A percentile compares a stretch with the other conserved stretches of the same genome.
These are phyloP conservation scores for Taphrina deformans DNA, from an alignment of 1,139 yeast species.

Conservation along the genomic window DNA sequence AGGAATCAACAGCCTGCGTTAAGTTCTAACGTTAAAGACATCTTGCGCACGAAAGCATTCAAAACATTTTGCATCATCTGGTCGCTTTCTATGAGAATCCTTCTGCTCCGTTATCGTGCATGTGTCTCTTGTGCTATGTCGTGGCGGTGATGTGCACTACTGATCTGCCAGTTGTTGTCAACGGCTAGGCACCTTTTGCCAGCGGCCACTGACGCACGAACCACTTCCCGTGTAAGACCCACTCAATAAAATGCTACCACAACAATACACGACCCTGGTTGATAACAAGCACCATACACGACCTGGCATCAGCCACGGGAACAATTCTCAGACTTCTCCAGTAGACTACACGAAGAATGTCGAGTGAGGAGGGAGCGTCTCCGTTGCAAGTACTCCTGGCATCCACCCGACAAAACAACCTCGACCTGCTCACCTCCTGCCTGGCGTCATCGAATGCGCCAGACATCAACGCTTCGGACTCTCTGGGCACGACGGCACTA, in stretches of 20 bases:
- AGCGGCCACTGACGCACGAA: constrained; percentile 6
- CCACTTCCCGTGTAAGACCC: background rate
- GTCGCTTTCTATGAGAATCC: too few species aligned
- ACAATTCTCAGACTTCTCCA: too few species aligned
- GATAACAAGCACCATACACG: too few species aligned
- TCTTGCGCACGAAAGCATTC: constrained; percentile 17
- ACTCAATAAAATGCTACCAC: background rate
- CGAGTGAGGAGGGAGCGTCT: constrained; percentile 26
- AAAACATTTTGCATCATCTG: too few species aligned
- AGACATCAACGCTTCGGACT: constrained; percentile 70
- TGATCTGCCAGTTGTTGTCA: too few species aligned
- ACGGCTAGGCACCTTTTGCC: too few species aligned
- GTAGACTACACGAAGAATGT: too few species aligned
- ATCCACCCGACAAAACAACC: constrained; percentile 27
- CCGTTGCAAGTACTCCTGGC: constrained; percentile 21
- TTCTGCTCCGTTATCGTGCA: too few species aligned
- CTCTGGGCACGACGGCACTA: constrained; percentile 77
- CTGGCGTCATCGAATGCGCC: constrained; percentile 50
- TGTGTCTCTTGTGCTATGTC: background rate
- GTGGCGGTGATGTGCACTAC: too few species aligned
- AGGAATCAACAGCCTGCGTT: constrained; percentile 7
- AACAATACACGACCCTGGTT: background rate
- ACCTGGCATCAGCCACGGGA: too few species aligned
- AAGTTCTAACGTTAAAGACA: background rate
- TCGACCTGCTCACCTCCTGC: constrained; percentile 15